Conservation (phyloP, 1,284 basidiomycete species). For the Hymenochaete sp. region DNA sequence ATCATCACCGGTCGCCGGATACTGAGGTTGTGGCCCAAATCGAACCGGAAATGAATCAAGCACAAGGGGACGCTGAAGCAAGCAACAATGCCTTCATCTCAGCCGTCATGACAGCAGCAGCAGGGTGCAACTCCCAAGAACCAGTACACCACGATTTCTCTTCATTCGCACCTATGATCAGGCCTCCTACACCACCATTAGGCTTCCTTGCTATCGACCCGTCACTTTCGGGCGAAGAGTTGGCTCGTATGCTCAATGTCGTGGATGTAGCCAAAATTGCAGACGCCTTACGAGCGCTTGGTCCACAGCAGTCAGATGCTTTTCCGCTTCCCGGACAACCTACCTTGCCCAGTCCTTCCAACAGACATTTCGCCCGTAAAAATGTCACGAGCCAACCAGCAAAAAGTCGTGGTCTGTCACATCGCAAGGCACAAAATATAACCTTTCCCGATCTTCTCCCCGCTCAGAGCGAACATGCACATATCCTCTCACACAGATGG, state of each 20-base stretch:
- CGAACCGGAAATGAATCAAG: neutral
- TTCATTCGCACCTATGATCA: slow-evolving; percentile 24
- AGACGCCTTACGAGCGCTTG: slow-evolving; percentile 51
- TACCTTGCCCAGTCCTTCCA: neutral
- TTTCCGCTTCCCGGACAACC: slow-evolving; percentile 10
- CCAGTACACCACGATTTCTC: no score
- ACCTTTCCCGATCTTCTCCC: neutral
- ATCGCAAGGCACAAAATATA: no score
- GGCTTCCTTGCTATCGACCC: no score
- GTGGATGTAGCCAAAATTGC: slow-evolving; percentile 64
- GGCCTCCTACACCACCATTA: no score
- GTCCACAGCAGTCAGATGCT: slow-evolving; percentile 39
- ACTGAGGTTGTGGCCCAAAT: no score
- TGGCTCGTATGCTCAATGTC: slow-evolving; percentile 60
- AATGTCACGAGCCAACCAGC: neutral
- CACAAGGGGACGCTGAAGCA: neutral
- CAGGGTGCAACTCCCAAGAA: no score
- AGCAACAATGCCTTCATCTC: slow-evolving; percentile 42
- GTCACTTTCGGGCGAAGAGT: slow-evolving; percentile 38
- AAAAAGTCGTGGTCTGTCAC: neutral
- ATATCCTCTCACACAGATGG: slow-evolving; percentile 63
- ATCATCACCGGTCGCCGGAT: no score
- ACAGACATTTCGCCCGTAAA: neutral
- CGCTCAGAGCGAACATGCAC: slow-evolving; percentile 35
- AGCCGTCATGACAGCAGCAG: slow-evolving; percentile 48